Conservation (phyloP, 305 asterid species). For the Fraxinus greggii region DNA sequence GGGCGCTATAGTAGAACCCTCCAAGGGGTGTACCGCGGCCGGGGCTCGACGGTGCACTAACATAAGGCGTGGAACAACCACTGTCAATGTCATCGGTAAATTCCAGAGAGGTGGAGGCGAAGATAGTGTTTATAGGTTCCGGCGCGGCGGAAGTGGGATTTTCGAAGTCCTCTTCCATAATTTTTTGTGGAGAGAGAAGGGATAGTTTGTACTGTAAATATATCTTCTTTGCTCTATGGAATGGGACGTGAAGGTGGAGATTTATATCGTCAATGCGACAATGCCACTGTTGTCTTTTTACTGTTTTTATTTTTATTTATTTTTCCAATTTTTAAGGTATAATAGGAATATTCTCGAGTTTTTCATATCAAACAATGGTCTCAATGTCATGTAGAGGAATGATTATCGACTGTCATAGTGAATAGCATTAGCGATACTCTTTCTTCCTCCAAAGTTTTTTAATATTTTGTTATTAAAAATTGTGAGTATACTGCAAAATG, state of each 20-base stretch:
- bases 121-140: neutral
- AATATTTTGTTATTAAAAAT: no score
- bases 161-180: slow-evolving; percentile 42
- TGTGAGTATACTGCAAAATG: no score
- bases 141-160: slow-evolving; percentile 26
- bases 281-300: slow-evolving; percentile 24
- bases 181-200: slow-evolving; percentile 19
- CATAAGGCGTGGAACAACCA: slow-evolving; percentile 88
- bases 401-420: no score
- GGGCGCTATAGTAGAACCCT: slow-evolving; percentile 85
- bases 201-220: slow-evolving; percentile 13
- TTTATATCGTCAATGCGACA: slow-evolving; percentile 37
- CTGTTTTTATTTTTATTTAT: neutral
- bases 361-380: no score
- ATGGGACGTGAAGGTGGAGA: slow-evolving; percentile 13
- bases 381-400: no score
- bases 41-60: slow-evolving; percentile 93
- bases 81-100: slow-evolving; percentile 62
- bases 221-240: neutral
- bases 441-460: no score
- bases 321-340: no score
- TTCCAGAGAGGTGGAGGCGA: neutral
- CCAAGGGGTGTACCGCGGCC: slow-evolving; percentile 50
- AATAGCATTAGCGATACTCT: no score
- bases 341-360: no score